Evolutionary conservation across 2,329 filamentous ascomycete genomes (phyloP).

Genomic region (Golovinomyces cichoracearum): DNA sequence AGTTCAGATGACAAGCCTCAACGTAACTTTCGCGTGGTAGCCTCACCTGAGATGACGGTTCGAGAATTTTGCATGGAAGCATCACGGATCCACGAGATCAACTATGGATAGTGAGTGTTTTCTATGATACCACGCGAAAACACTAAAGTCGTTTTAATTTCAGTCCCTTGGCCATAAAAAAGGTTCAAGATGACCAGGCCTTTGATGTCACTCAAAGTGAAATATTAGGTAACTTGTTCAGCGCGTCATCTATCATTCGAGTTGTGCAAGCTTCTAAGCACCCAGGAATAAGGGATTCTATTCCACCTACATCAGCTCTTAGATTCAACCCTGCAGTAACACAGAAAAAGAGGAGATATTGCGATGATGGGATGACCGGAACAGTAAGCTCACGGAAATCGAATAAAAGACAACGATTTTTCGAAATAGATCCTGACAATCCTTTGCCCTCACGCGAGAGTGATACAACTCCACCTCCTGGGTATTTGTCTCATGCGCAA

Average conservation of each 20-base stretch:
- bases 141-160: constrained; percentile 2
- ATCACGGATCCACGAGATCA: constrained; percentile 12
- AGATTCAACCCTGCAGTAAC: constrained; percentile 8
- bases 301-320: constrained; percentile 14
- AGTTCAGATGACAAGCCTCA: constrained; percentile 8
- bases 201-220: constrained; percentile 14
- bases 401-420: constrained; percentile 12
- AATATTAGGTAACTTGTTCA: constrained; percentile 11
- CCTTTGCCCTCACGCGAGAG: constrained; percentile 13
- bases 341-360: constrained; percentile 10
- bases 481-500: neutral
- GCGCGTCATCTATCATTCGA: constrained; percentile 10
- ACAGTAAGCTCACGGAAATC: constrained; percentile 4
- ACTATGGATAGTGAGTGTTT: constrained; percentile 12
- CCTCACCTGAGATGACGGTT: constrained; percentile 11
- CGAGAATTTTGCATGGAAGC: constrained; percentile 13
- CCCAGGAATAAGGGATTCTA: constrained; percentile 12
- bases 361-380: constrained; percentile 2
- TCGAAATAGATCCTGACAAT: constrained; percentile 10
- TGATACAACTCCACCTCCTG: constrained; percentile 1
- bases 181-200: constrained; percentile 13
- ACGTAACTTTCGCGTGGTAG: constrained; percentile 13
- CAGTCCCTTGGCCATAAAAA: constrained; percentile 13
- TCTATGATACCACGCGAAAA: neutral
- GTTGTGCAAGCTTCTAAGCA: constrained; percentile 11